Evolutionary conservation across 1,284 basidiomycete species (phyloP).

Genomic region (Salmacisia buchloeana): DNA sequence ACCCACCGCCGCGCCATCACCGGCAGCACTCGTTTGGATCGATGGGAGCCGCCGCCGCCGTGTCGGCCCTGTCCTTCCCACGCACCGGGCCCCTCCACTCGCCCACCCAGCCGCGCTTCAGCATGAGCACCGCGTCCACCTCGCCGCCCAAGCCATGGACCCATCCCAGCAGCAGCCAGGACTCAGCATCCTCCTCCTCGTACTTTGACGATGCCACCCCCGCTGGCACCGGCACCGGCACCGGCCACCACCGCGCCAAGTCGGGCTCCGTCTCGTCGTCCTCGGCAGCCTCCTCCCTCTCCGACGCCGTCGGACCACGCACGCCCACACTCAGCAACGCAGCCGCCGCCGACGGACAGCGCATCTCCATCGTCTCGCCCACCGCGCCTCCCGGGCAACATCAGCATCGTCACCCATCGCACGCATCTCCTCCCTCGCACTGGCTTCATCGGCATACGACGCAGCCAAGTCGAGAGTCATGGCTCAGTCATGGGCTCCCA

Average conservation of each 20-base stretch:
- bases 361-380: neutral
- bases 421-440: neutral
- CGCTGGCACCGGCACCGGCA: neutral
- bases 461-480: neutral
- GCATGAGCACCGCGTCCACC: neutral
- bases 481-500: neutral
- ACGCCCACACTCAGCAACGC: neutral
- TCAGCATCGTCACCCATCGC: no score
- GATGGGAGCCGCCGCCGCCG: neutral
- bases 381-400: neutral
- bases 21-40: neutral
- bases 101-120: constrained; percentile 2
- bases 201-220: neutral
- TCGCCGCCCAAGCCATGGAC: no score
- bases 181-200: no score
- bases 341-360: neutral
- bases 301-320: neutral
- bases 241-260: constrained; percentile 1
- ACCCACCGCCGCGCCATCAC: neutral
- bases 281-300: neutral
- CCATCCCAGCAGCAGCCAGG: no score
- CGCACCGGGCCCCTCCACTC: constrained; percentile 2
- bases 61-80: neutral
- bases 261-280: neutral
- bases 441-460: neutral